Evolutionary conservation across 768 basidiomycete species (phyloP).

Genomic region (Lyophyllum decastes): DNA sequence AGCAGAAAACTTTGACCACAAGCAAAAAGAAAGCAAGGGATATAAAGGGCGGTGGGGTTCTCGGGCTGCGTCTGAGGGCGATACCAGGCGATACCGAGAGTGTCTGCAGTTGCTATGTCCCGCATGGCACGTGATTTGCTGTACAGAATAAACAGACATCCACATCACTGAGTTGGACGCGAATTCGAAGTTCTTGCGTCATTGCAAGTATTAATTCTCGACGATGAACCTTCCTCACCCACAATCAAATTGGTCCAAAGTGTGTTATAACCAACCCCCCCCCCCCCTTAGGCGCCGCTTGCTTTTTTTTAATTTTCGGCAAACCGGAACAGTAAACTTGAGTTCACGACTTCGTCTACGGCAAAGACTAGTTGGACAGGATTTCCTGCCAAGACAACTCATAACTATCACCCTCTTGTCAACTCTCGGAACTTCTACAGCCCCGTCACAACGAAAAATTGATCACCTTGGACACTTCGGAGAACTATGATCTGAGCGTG

Average conservation of each 20-base stretch:
- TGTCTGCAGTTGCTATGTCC: slow-evolving; percentile 2
- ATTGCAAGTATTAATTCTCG: too few species aligned
- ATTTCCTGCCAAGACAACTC: too few species aligned
- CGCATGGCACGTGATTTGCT: not conserved
- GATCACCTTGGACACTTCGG: not conserved
- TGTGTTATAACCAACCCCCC: too few species aligned
- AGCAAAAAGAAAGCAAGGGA: too few species aligned
- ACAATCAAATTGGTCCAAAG: too few species aligned
- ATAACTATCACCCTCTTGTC: too few species aligned
- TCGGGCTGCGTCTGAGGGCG: slow-evolving; percentile 14
- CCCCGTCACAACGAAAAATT: not conserved
- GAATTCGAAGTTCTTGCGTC: not conserved
- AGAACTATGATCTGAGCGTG: not conserved
- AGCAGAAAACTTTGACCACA: not conserved
- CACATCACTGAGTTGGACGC: not conserved
- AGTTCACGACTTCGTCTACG: too few species aligned
- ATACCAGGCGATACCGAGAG: not conserved
- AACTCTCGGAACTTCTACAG: too few species aligned
- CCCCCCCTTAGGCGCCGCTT: too few species aligned
- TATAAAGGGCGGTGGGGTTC: slow-evolving; percentile 12
- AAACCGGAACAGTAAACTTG: too few species aligned
- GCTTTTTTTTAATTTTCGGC: not conserved
- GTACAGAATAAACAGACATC: slow-evolving; percentile 1
- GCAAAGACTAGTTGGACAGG: too few species aligned
- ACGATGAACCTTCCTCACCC: too few species aligned